Percentiles rank a stretch among this genome's conserved stretches.
Evolutionary conservation across 495 filamentous ascomycete species (phyloP).

Genomic region (Symbiotaphrina buchneri): DNA sequence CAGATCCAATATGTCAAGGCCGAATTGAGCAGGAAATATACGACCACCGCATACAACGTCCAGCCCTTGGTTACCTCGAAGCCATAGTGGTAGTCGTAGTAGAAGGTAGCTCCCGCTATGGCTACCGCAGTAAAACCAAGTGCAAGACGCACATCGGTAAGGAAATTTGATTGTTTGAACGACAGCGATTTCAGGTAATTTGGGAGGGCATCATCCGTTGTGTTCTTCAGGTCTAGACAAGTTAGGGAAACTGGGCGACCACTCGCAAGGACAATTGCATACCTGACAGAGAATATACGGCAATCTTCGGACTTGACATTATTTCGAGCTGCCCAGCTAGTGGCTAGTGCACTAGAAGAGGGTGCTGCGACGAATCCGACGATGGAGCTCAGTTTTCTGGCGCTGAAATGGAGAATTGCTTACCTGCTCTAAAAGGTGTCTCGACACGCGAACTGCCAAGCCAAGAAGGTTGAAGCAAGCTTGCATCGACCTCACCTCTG

Average conservation of each 20-base stretch:
- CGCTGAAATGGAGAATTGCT: too few relatives aligned
- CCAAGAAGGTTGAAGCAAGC: too few relatives aligned
- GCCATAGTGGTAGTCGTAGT: slow-evolving; percentile 73
- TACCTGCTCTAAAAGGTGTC: too few relatives aligned
- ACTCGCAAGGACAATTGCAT: slow-evolving; percentile 6
- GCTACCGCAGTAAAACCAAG: slow-evolving; percentile 67
- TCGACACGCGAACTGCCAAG: too few relatives aligned
- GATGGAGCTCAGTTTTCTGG: too few relatives aligned
- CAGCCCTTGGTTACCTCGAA: slow-evolving; percentile 62
- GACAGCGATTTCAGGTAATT: slow-evolving; percentile 72
- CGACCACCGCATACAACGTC: slow-evolving; percentile 51
- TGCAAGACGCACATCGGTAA: slow-evolving; percentile 59
- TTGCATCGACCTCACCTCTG: too few relatives aligned
- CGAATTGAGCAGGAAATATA: slow-evolving; percentile 65
- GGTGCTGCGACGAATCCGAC: too few relatives aligned
- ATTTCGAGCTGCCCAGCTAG: too few relatives aligned
- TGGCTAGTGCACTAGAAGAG: too few relatives aligned
- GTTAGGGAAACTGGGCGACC: not conserved
- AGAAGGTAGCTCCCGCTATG: slow-evolving; percentile 64
- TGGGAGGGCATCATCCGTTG: slow-evolving; percentile 81
- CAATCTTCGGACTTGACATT: slow-evolving; percentile 22
- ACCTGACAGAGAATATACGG: slow-evolving; percentile 47
- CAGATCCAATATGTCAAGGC: slow-evolving; percentile 70
- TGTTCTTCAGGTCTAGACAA: slow-evolving; percentile 73
- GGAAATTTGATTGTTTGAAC: slow-evolving; percentile 59